A percentile compares a stretch with the other conserved stretches of the same genome.
phyloP scores from a whole-genome alignment of 75 land plant species.

The Cupressus sempervirens region DNA sequence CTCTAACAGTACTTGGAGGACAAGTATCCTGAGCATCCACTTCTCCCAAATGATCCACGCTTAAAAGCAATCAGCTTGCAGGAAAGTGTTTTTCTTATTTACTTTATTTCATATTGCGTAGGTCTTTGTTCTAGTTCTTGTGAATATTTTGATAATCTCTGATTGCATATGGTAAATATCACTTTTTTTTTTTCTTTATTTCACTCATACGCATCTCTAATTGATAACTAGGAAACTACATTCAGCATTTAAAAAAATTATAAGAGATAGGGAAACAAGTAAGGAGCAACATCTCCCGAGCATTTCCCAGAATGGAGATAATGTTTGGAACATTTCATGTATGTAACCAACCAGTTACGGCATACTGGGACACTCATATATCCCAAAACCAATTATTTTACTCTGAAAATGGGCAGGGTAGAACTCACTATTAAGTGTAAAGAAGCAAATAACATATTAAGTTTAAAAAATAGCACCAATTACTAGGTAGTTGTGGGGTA shows the following conservation, averaged over 20 bases:
- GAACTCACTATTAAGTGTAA: not conserved
- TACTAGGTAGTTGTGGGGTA: not conserved
- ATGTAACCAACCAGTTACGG: not conserved
- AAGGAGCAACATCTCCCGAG: not conserved
- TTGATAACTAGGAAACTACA: not conserved
- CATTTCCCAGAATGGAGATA: not conserved
- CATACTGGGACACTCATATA: not conserved
- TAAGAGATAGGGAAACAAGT: not conserved
- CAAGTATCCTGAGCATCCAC: slow-evolving; percentile 40
- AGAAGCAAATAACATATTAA: too few species aligned
- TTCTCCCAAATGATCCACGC: slow-evolving; percentile 38
- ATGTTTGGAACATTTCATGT: not conserved
- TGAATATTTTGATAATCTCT: not conserved
- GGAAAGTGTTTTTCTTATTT: slow-evolving; percentile 11
- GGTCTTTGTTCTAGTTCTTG: not conserved
- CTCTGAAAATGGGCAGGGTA: not conserved
- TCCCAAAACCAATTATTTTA: not conserved
- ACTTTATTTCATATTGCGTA: not conserved
- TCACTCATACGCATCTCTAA: not conserved
- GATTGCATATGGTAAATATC: not conserved
- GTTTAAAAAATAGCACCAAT: not conserved
- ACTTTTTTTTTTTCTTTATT: not conserved
- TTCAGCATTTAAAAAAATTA: not conserved
- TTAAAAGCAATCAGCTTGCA: slow-evolving; percentile 40
- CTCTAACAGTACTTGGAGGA: slow-evolving; percentile 48